Evolutionary conservation across 2,329 filamentous ascomycete genomes (phyloP).

Genomic region (Diaporthe sp.): DNA sequence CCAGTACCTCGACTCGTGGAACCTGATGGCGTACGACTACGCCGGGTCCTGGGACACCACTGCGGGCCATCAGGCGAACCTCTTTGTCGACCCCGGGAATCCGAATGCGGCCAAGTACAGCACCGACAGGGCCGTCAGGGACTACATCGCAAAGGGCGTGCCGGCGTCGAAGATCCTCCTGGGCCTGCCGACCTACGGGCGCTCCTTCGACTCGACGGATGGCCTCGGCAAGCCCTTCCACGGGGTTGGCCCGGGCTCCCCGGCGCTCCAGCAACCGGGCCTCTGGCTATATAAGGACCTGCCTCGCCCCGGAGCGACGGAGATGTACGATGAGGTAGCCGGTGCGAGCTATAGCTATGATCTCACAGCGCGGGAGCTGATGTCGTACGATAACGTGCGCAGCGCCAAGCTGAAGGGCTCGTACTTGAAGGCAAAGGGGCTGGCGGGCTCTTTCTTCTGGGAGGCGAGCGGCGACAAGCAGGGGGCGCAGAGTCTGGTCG

Average conservation of each 20-base stretch:
- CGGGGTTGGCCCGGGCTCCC: slow-evolving; percentile 71
- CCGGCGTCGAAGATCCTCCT: slow-evolving; percentile 75
- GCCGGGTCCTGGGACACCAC: slow-evolving; percentile 74
- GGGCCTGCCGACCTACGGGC: slow-evolving; percentile 84
- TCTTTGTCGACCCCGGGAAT: slow-evolving; percentile 67
- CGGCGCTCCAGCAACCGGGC: slow-evolving; percentile 62
- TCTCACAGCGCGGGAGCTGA: slow-evolving; percentile 66
- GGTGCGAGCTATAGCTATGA: slow-evolving; percentile 82
- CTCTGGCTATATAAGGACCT: slow-evolving; percentile 82
- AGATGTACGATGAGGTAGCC: slow-evolving; percentile 67
- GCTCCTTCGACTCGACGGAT: slow-evolving; percentile 76
- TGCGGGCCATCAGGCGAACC: slow-evolving; percentile 77
- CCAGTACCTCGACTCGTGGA: slow-evolving; percentile 64
- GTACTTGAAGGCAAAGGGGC: slow-evolving; percentile 70
- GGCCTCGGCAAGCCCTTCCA: slow-evolving; percentile 74
- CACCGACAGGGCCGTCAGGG: slow-evolving; percentile 73
- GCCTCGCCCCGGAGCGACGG: slow-evolving; percentile 69
- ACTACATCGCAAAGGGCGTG: slow-evolving; percentile 73
- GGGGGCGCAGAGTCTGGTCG: slow-evolving; percentile 69
- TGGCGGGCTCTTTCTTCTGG: slow-evolving; percentile 89
- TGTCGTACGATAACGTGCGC: slow-evolving; percentile 76
- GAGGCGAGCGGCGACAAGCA: slow-evolving; percentile 77
- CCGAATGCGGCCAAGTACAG: slow-evolving; percentile 75
- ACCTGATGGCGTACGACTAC: slow-evolving; percentile 78
- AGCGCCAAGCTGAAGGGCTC: slow-evolving; percentile 72